Conservation (phyloP, 2,329 filamentous ascomycete genomes). For the Neofusicoccum kwambonambiense region DNA sequence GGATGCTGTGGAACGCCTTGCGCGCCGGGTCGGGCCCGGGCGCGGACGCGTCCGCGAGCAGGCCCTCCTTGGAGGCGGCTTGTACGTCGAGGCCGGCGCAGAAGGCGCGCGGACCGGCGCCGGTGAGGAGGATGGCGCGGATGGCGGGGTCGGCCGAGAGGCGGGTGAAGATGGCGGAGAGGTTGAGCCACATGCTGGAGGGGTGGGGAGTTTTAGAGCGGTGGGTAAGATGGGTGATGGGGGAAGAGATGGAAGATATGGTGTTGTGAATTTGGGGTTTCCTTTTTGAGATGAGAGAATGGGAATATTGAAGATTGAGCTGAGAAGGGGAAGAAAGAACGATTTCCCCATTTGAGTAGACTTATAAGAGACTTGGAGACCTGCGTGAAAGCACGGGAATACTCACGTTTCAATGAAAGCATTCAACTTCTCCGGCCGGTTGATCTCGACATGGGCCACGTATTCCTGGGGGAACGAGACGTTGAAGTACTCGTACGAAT, state of each 20-base stretch:
- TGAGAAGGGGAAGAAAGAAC: not conserved
- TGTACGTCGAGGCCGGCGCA: conserved; percentile 82
- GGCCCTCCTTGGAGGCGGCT: conserved; percentile 58
- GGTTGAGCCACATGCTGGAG: conserved; percentile 76
- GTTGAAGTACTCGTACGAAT: conserved; percentile 66
- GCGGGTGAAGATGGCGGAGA: conserved; percentile 67
- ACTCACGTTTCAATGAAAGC: conserved; percentile 68
- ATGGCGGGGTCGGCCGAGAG: conserved; percentile 72
- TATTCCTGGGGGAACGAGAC: conserved; percentile 68
- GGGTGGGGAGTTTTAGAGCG: not conserved
- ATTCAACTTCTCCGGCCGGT: conserved; percentile 83
- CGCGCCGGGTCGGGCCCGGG: not conserved
- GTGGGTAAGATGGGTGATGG: no score
- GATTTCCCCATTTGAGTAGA: not conserved
- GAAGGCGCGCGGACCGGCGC: conserved; percentile 80
- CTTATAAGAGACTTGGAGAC: no score
- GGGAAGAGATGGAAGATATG: no score
- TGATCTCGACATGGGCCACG: conserved; percentile 90
- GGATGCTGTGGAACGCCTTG: conserved; percentile 40
- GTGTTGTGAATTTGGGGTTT: not conserved
- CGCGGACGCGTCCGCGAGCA: conserved; percentile 37
- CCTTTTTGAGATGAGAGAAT: no score
- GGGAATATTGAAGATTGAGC: no score
- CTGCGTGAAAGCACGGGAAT: not conserved
- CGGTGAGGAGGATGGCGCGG: conserved; percentile 75